Base-by-base conservation (phyloP, 2,329 filamentous ascomycete species). In the Lachnellula occidentalis region DNA sequence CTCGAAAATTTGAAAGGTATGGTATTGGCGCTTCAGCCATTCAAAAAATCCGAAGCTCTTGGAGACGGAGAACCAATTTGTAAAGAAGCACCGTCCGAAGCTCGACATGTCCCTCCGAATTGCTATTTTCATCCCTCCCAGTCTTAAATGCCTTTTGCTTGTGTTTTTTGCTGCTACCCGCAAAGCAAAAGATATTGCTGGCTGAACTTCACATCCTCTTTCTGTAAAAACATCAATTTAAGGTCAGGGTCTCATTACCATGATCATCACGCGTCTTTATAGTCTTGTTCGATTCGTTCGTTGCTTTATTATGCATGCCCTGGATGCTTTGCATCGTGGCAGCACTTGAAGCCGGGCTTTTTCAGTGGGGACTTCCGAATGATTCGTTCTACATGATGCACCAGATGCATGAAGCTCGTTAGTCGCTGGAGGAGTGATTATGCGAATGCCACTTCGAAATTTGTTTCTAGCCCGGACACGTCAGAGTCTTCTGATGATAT, bases 241-340 rank as follows among this genome's bases (percentile, higher is more conserved):
- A 47, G 22, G 22, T 47, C 42, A 31, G 41, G 45, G 42, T 5
- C 36, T 46, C 24, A 31, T 31, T 21, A 15, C 42, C 49, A 56
- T 52, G 37, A 58, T 60, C 58, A 63, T 60, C 61, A 67, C 57
- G 61, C 58, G 59, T 58, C 36, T 48, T 42, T 36, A 36, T 49
- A 60, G 58, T 54, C 56, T 64, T 56, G 58, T 47, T 59, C 61
- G 24, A 66, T 66, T 67, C 64, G 61, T 56, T 55, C 46, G 54
- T 62, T 58, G 48, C 36, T 57, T 47, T 42, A 42, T 17, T 47
- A 42, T 57, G 55, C 57, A 64, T 58, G 54, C 52, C 52, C 53
- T 58, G 49, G 56, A 64, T 63, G 60, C 58, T 64, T 57, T 62
- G 60, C 62, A 61, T 66, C 64, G 63, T 67, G 64, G 64, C 63